Conservation (phyloP, 164 flowering plant genomes). For the Berberis vulgaris region DNA sequence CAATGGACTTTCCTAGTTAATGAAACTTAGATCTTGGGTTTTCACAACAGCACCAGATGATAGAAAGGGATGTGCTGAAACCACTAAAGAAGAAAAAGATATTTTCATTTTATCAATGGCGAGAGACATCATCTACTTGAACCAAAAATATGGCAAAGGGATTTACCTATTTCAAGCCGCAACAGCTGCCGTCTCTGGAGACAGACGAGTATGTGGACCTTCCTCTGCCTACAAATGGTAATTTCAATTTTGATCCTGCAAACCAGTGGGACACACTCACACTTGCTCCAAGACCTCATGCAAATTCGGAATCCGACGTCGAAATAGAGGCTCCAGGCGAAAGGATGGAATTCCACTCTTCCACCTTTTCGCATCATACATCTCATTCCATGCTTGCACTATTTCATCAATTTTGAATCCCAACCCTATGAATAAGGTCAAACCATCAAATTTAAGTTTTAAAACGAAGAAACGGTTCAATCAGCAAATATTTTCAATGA, state of each 20-base stretch:
- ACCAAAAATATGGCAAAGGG: background rate
- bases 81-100: background rate
- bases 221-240: slow-evolving; percentile 4
- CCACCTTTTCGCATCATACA: slow-evolving; percentile 81
- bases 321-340: slow-evolving; percentile 69
- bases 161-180: slow-evolving; percentile 10
- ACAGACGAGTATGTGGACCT: slow-evolving; percentile 6
- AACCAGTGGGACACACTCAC: slow-evolving; percentile 18
- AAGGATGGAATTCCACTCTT: slow-evolving; percentile 55
- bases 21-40: too few species aligned
- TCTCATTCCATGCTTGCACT: slow-evolving; percentile 8
- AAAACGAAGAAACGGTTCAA: slow-evolving; percentile 6
- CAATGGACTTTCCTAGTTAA: too few species aligned
- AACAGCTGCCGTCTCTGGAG: slow-evolving; percentile 5
- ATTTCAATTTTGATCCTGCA: slow-evolving; percentile 2
- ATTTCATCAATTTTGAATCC: slow-evolving; percentile 25
- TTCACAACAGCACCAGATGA: too few species aligned
- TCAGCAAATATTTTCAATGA: background rate
- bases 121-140: background rate
- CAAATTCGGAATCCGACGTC: slow-evolving; percentile 55
- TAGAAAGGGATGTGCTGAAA: background rate
- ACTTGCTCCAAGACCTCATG: slow-evolving; percentile 47
- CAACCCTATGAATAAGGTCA: slow-evolving; percentile 35
- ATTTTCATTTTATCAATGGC: background rate
- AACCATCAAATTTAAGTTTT: background rate